These are phyloP conservation scores for Fistulifera pelliculosa DNA, from an alignment of 108 stramenopile genomes.

Conservation along the genomic window DNA sequence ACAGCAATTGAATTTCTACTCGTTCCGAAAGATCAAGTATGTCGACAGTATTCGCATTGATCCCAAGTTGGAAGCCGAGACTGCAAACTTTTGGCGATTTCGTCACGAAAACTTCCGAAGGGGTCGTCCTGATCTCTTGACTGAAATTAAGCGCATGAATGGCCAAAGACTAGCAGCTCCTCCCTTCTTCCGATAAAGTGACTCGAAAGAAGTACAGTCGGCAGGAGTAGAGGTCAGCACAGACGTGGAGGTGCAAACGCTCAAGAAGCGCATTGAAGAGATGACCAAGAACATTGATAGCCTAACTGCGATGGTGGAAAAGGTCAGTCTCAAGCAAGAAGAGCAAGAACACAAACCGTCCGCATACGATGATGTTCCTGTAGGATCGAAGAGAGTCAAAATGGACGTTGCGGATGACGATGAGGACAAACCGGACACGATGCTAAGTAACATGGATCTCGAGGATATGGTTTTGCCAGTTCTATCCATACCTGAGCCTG, in stretches of 20 bases:
- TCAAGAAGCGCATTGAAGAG: constrained; percentile 61
- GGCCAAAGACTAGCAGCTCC: constrained; percentile 3
- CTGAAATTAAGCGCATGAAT: constrained; percentile 58
- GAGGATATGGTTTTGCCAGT: constrained; percentile 7
- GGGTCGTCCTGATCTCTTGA: constrained; percentile 60
- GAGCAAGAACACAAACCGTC: constrained; percentile 2
- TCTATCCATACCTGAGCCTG: constrained; percentile 4
- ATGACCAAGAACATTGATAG: constrained; percentile 82
- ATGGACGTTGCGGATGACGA: constrained; percentile 1
- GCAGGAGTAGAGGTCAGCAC: constrained; percentile 5
- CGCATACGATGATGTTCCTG: background rate
- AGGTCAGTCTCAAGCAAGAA: constrained; percentile 44
- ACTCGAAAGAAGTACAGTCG: background rate
- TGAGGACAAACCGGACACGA: constrained; percentile 18
- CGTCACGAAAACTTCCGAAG: constrained; percentile 64
- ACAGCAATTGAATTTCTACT: constrained; percentile 91
- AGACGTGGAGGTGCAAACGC: constrained; percentile 39
- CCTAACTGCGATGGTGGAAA: constrained; percentile 57
- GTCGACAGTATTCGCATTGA: constrained; percentile 62
- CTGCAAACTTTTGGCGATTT: constrained; percentile 74
- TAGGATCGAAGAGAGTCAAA: constrained; percentile 17
- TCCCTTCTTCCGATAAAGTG: background rate
- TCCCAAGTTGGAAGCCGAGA: constrained; percentile 53
- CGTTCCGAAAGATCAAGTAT: constrained; percentile 76
- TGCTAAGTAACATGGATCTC: constrained; percentile 12